Evolutionary conservation across 805 yeast genomes (phyloP), one percentile per base, ranked within the genome.

Genomic region (Candida ulmi): DNA sequence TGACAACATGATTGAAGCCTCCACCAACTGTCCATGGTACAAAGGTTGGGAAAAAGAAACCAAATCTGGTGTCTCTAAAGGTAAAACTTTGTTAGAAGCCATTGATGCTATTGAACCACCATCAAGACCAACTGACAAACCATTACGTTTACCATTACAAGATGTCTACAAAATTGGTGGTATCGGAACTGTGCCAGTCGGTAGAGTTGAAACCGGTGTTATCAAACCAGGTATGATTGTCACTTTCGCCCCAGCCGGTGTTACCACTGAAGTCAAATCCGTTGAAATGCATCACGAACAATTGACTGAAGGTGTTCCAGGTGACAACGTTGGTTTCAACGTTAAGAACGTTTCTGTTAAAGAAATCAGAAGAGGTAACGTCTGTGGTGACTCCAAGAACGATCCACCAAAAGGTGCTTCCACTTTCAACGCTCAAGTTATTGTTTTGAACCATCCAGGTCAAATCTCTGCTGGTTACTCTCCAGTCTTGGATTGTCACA

Each of bases 151-250:
- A 66, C 93, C 93, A 68, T 79, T 83, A 68, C 93, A 83, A 76
- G 93, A 84, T 78, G 93, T 83, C 61, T 83, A 84, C 88, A 83
- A 83, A 87, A 84, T 84, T 65, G 91, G 91, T 76, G 93, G 91
- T 83, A 84, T 84, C 65, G 91, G 93, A 61, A 83, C 93, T 68
- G 93, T 83, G 76, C 93, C 93, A 74, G 93, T 83, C 80, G 93
- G 93, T 68, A 83, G 93, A 78, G 91, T 83, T 66, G 93, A 83
- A 80, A 83, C 93, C 74, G 93, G 93, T 83, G 73, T 80, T 60
- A 84, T 83, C 78, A 83, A 83, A 81, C 80, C 91, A 68, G 93
- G 91, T 80, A 83, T 83, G 91, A 78, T 84, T 69, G 91, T 83
- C 55, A 78, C 86, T 65, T 83, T 83, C 63, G 93, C 93, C 72